Percentiles rank a stretch among this genome's conserved stretches.
phyloP scores from a whole-genome alignment of 345 rosid genomes.

The Microthlaspi erraticum region DNA sequence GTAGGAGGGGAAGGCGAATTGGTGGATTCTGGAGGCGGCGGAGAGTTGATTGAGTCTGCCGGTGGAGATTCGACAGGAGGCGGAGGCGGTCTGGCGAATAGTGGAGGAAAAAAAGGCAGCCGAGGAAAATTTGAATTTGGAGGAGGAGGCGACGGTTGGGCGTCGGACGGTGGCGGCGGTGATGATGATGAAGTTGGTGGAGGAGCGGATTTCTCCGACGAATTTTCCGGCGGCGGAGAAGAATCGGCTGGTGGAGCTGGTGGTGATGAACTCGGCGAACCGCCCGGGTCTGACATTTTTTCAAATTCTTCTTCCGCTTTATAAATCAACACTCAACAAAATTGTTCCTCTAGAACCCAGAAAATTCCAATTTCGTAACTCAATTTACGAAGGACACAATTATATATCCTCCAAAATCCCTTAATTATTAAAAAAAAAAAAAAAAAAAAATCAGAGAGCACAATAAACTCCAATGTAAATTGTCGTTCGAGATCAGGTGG shows the following conservation, averaged over 20 bases:
- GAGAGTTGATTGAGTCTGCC: slow-evolving; percentile 12
- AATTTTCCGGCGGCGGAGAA: slow-evolving; percentile 24
- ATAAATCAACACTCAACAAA: slow-evolving; percentile 1
- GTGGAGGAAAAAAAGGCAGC: slow-evolving; percentile 27
- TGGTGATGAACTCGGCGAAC: slow-evolving; percentile 50
- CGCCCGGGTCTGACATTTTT: slow-evolving; percentile 55
- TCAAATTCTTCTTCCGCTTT: neutral
- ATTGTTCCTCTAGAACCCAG: slow-evolving; percentile 5
- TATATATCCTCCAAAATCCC: slow-evolving; percentile 10
- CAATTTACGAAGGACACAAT: slow-evolving; percentile 6
- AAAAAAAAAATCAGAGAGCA: no score
- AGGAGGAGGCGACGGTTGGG: slow-evolving; percentile 37
- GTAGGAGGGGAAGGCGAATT: slow-evolving; percentile 41
- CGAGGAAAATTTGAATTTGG: slow-evolving; percentile 38
- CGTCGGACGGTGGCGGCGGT: slow-evolving; percentile 35
- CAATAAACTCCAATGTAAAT: neutral
- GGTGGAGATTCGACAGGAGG: slow-evolving; percentile 38
- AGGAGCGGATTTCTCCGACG: slow-evolving; percentile 10
- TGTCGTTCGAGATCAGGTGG: slow-evolving; percentile 13
- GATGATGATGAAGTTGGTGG: slow-evolving; percentile 37
- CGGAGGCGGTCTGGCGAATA: slow-evolving; percentile 18
- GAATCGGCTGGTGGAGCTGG: slow-evolving; percentile 37
- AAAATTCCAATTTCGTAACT: neutral
- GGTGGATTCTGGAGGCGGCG: slow-evolving; percentile 43
- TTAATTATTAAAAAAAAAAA: no score